A percentile compares a stretch with the other conserved stretches of the same genome.
Conservation (phyloP, 1,284 basidiomycete genomes). For the Sporisorium sorghi region DNA sequence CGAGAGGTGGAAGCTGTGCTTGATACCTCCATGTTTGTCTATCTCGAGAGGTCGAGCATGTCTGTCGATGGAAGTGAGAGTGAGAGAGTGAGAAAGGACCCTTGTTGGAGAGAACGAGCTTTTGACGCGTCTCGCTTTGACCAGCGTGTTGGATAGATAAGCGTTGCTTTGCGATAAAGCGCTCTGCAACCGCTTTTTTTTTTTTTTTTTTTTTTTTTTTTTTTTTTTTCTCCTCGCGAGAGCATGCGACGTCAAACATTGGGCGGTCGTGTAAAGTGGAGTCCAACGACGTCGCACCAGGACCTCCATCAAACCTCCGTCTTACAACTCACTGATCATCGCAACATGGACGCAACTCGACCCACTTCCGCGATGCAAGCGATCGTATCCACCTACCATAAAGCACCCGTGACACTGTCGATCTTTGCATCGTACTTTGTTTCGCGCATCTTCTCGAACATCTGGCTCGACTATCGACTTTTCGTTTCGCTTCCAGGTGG, state of each 20-base stretch:
- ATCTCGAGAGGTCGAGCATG: neutral
- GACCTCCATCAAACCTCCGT: neutral
- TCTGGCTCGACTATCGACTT: slow-evolving; percentile 39
- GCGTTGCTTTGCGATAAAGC: slow-evolving; percentile 14
- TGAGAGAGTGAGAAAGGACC: slow-evolving; percentile 3
- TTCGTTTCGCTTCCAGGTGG: slow-evolving; percentile 44
- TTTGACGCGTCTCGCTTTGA: slow-evolving; percentile 7
- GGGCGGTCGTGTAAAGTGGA: slow-evolving; percentile 43
- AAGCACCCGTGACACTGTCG: slow-evolving; percentile 33
- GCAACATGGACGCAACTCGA: slow-evolving; percentile 12
- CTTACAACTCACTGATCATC: neutral
- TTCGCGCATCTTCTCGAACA: slow-evolving; percentile 26
- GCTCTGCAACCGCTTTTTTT: slow-evolving; percentile 4
- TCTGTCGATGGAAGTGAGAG: neutral
- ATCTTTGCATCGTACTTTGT: slow-evolving; percentile 39
- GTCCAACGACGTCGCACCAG: neutral
- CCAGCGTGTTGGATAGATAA: slow-evolving; percentile 9
- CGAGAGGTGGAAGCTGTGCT: slow-evolving; percentile 26
- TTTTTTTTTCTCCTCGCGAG: too few relatives aligned
- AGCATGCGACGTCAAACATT: too few relatives aligned
- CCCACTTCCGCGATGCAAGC: slow-evolving; percentile 12
- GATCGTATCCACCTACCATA: slow-evolving; percentile 27
- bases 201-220: too few relatives aligned
- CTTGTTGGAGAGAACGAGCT: neutral
- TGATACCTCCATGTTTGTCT: slow-evolving; percentile 25